Percentiles rank a stretch among this genome's conserved stretches.
Conservation (phyloP, 2,329 filamentous ascomycete genomes). For the Penicillium janthinellum region DNA sequence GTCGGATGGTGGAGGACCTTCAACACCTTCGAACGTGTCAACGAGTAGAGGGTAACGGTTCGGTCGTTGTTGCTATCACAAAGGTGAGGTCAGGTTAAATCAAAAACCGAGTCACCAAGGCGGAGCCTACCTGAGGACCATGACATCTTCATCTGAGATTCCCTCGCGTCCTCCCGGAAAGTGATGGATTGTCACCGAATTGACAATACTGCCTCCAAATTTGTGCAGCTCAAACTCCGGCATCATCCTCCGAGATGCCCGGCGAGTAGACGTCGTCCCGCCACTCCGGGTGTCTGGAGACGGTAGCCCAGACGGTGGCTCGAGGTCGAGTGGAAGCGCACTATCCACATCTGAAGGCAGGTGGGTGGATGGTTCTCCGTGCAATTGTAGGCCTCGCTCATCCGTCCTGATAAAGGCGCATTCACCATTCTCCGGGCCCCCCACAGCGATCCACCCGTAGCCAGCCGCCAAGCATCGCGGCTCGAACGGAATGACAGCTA, state of each 20-base stretch:
- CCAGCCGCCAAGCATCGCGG: slow-evolving; percentile 86
- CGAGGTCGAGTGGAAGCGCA: slow-evolving; percentile 56
- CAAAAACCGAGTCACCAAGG: not conserved
- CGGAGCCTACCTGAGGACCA: slow-evolving; percentile 45
- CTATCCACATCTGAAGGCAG: slow-evolving; percentile 56
- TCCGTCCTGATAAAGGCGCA: slow-evolving; percentile 75
- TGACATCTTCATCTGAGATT: slow-evolving; percentile 58
- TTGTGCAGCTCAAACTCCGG: slow-evolving; percentile 58
- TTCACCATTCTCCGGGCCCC: slow-evolving; percentile 79
- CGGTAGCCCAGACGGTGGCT: slow-evolving; percentile 28
- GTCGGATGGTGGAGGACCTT: slow-evolving; percentile 75
- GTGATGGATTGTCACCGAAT: slow-evolving; percentile 66
- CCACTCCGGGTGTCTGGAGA: slow-evolving; percentile 29
- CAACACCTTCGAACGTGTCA: slow-evolving; percentile 68
- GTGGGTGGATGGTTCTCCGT: slow-evolving; percentile 41
- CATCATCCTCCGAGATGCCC: slow-evolving; percentile 22
- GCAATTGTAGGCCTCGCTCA: slow-evolving; percentile 40
- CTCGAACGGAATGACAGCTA: slow-evolving; percentile 69
- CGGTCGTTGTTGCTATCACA: slow-evolving; percentile 82
- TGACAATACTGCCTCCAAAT: slow-evolving; percentile 66
- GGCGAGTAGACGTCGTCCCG: slow-evolving; percentile 21
- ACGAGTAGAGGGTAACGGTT: slow-evolving; percentile 79
- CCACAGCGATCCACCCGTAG: slow-evolving; percentile 86
- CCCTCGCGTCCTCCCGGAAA: slow-evolving; percentile 47
- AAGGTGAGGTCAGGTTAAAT: slow-evolving; percentile 42